These are phyloP conservation scores for Austroboletus olivaceoglutinosus DNA, from an alignment of 1,284 basidiomycete species.

Conservation along the genomic window DNA sequence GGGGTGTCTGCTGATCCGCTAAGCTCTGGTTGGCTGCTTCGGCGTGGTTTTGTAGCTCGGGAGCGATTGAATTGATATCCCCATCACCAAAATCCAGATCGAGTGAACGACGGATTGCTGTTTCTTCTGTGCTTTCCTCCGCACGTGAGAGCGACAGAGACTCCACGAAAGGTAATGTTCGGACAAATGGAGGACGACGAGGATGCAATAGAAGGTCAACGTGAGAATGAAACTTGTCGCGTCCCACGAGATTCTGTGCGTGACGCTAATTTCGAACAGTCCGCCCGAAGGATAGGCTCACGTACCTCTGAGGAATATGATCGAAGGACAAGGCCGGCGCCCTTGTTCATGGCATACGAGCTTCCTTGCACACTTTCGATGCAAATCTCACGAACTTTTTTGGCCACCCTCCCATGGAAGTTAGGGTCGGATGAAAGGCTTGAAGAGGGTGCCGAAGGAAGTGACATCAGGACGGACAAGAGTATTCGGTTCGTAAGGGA, in stretches of 20 bases:
- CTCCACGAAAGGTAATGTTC: conserved; percentile 64
- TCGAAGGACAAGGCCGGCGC: conserved; percentile 51
- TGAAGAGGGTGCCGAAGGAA: conserved; percentile 56
- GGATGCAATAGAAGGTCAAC: conserved; percentile 72
- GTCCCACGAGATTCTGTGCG: conserved; percentile 16
- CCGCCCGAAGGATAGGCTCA: neutral
- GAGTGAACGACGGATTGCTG: conserved; percentile 42
- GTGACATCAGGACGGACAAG: conserved; percentile 52
- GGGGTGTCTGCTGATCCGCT: neutral
- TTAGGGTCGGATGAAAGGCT: conserved; percentile 52
- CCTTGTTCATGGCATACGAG: conserved; percentile 56
- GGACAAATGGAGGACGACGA: conserved; percentile 69
- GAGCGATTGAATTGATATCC: neutral
- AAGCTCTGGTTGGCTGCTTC: conserved; percentile 3
- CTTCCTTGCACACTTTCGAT: conserved; percentile 53
- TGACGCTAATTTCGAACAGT: neutral
- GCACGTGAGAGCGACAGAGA: conserved; percentile 54
- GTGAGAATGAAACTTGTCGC: conserved; percentile 35
- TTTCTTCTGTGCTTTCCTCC: conserved; percentile 65
- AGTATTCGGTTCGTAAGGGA: conserved; percentile 60
- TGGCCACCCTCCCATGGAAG: conserved; percentile 45
- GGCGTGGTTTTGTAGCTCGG: neutral
- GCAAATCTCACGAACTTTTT: conserved; percentile 47
- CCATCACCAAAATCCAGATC: conserved; percentile 28
- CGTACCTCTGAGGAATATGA: conserved; percentile 34